Evolutionary conservation across 371 early-diverging fungal genomes (phyloP).

Genomic region (Rhizomucor pusillus): DNA sequence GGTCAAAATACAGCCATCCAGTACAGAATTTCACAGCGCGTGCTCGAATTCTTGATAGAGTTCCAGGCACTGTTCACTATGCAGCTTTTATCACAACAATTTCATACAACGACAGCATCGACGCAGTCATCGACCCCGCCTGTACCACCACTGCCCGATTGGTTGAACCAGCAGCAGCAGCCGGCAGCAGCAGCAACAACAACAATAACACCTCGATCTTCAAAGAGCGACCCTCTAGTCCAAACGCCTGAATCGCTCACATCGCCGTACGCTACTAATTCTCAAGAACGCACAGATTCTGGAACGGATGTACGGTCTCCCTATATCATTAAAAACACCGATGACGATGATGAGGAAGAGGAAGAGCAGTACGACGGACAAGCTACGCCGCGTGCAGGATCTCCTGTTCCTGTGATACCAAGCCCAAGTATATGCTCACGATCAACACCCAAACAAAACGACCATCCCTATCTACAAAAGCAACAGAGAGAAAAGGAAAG

Average conservation of each 20-base stretch:
- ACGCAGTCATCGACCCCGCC: not conserved
- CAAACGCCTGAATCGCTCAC: not conserved
- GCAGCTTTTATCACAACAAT: slow-evolving; percentile 6
- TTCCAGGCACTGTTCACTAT: slow-evolving; percentile 41
- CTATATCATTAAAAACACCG: not conserved
- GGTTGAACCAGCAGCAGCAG: slow-evolving; percentile 1
- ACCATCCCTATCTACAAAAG: not conserved
- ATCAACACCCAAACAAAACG: not conserved
- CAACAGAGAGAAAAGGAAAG: no score
- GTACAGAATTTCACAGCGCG: slow-evolving; percentile 57
- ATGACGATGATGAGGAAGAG: not conserved
- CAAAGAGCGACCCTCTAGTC: slow-evolving; percentile 4
- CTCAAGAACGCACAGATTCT: not conserved
- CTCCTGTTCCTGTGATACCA: not conserved
- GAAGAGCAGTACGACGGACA: not conserved
- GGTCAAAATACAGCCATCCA: slow-evolving; percentile 54
- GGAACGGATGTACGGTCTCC: not conserved
- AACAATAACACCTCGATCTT: not conserved
- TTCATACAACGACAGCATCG: not conserved
- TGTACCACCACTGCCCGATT: slow-evolving; percentile 1
- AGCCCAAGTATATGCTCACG: not conserved
- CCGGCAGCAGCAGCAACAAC: not conserved
- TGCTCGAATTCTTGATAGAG: slow-evolving; percentile 55
- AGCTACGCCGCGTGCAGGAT: not conserved
- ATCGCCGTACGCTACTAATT: slow-evolving; percentile 1